Evolutionary conservation across 2,329 filamentous ascomycete species (phyloP).

Genomic region (Monilinia vaccinii-corymbosi): DNA sequence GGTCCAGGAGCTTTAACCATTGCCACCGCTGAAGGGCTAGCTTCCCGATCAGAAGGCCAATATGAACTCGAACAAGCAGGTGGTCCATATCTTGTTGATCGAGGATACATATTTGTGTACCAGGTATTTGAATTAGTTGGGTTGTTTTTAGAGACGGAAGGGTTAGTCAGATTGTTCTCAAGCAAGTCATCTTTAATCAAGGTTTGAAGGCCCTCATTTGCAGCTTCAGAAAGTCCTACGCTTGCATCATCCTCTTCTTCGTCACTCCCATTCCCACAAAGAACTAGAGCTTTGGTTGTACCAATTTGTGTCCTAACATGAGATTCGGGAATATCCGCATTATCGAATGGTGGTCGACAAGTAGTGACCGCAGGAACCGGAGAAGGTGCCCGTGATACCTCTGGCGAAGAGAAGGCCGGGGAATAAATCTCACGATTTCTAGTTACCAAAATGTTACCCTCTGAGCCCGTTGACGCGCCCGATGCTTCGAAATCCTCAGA

Average conservation of each 20-base stretch:
- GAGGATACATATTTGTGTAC: neutral
- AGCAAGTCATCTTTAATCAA: constrained; percentile 16
- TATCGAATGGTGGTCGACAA: neutral
- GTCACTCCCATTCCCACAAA: neutral
- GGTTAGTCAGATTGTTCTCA: neutral
- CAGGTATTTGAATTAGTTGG: neutral
- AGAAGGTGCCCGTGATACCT: neutral
- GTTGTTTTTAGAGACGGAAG: neutral
- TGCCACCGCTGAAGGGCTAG: constrained; percentile 33
- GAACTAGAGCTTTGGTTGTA: neutral
- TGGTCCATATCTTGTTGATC: neutral
- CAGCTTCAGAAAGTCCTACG: constrained; percentile 23
- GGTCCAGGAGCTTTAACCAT: constrained; percentile 27
- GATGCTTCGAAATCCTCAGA: neutral
- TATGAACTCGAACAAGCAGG: neutral
- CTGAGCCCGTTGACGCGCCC: neutral
- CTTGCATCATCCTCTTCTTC: constrained; percentile 12
- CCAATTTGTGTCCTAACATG: neutral
- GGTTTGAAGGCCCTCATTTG: constrained; percentile 18
- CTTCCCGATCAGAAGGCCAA: constrained; percentile 16
- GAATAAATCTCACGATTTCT: neutral
- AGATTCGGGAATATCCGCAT: constrained; percentile 2
- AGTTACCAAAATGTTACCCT: neutral
- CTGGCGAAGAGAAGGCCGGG: neutral
- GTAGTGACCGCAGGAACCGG: neutral